Conservation (phyloP, 305 asterid genomes). For the Plantago coronopus region DNA sequence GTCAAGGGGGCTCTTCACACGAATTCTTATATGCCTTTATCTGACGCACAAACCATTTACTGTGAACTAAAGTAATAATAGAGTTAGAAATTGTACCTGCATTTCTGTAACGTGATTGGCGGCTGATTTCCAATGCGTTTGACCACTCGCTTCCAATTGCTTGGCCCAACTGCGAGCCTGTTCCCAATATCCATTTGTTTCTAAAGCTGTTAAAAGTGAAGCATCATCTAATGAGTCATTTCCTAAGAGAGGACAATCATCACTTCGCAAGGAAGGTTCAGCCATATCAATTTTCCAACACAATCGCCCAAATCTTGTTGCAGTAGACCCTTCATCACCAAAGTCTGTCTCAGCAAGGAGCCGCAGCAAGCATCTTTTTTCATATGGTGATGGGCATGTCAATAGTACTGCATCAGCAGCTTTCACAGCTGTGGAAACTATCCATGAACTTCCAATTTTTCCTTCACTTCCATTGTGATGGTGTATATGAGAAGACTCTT, state of each 20-base stretch:
- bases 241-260: constrained; percentile 80
- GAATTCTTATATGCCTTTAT: background rate
- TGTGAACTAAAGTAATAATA: constrained; percentile 12
- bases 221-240: constrained; percentile 77
- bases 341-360: constrained; percentile 89
- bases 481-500: constrained; percentile 56
- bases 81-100: constrained; percentile 53
- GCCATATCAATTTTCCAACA: constrained; percentile 90
- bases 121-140: constrained; percentile 76
- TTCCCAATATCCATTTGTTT: constrained; percentile 89
- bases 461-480: constrained; percentile 55
- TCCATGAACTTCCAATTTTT: constrained; percentile 61
- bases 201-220: constrained; percentile 71
- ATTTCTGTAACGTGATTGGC: constrained; percentile 89
- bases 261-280: constrained; percentile 86
- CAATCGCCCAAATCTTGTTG: constrained; percentile 63
- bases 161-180: constrained; percentile 96
- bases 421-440: constrained; percentile 66
- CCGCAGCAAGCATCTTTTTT: constrained; percentile 81
- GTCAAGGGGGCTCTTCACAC: background rate
- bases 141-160: constrained; percentile 90
- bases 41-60: background rate
- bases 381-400: constrained; percentile 87
- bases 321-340: constrained; percentile 84
- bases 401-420: constrained; percentile 94